These are phyloP conservation scores for Phytomonas francai DNA, from an alignment of 208 protist species.

Conservation along the genomic window DNA sequence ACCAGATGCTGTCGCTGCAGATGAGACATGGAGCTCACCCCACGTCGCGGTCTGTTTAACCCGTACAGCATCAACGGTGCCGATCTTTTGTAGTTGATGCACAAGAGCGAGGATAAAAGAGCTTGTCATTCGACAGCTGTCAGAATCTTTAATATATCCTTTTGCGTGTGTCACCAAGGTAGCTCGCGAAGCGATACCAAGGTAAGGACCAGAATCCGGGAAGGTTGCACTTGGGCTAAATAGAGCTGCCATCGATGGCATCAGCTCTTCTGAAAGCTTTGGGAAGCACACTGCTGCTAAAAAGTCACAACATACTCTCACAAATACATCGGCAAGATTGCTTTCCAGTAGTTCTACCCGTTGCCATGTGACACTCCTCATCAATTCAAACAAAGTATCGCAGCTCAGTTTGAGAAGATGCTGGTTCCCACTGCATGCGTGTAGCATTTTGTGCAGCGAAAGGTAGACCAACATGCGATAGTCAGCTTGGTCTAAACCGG, in stretches of 20 bases:
- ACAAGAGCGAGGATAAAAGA: conserved; percentile 32
- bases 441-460: conserved; percentile 52
- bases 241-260: neutral
- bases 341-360: conserved; percentile 25
- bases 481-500: conserved; percentile 21
- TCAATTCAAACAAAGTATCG: conserved; percentile 28
- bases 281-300: conserved; percentile 19
- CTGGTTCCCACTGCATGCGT: conserved; percentile 29
- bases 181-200: neutral
- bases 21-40: conserved; percentile 55
- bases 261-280: neutral
- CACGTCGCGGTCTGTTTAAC: conserved; percentile 56
- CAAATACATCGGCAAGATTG: conserved; percentile 34
- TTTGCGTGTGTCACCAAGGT: neutral
- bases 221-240: neutral
- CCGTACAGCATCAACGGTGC: conserved; percentile 42
- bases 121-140: conserved; percentile 6
- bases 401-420: conserved; percentile 45
- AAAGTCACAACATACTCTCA: conserved; percentile 52
- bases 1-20: conserved; percentile 19
- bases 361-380: conserved; percentile 15
- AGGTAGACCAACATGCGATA: conserved; percentile 71
- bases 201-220: neutral
- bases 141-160: neutral
- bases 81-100: conserved; percentile 47